Conservation (phyloP, 768 basidiomycete species). For the Mycena metata region DNA sequence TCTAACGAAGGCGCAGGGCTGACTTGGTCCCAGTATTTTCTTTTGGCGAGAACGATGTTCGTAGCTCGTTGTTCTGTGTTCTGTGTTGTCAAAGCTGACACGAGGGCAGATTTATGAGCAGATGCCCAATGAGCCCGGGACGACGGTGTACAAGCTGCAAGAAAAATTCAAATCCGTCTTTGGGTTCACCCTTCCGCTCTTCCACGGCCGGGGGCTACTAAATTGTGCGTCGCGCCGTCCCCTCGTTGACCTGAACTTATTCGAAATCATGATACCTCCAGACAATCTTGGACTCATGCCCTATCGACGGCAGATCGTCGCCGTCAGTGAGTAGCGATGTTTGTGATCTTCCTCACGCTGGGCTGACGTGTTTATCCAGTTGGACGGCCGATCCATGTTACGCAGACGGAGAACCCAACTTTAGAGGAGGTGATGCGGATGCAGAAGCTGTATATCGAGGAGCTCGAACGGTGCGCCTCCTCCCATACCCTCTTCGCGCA, state of each 20-base stretch:
- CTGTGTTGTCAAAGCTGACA: slow-evolving; percentile 5
- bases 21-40: slow-evolving; percentile 98
- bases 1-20: slow-evolving; percentile 65
- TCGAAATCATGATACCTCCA: slow-evolving; percentile 48
- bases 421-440: slow-evolving; percentile 82
- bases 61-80: slow-evolving; percentile 41
- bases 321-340: slow-evolving; percentile 81
- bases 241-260: background rate
- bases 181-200: slow-evolving; percentile 97
- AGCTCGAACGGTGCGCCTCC: slow-evolving; percentile 29
- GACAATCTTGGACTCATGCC: slow-evolving; percentile 97
- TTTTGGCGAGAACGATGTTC: slow-evolving; percentile 98
- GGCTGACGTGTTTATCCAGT: slow-evolving; percentile 59
- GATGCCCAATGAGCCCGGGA: slow-evolving; percentile 95
- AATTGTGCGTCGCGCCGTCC: slow-evolving; percentile 72
- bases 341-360: background rate
- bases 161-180: slow-evolving; percentile 93
- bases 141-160: slow-evolving; percentile 87
- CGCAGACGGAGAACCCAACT: slow-evolving; percentile 83
- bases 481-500: background rate
- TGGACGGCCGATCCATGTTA: slow-evolving; percentile 88
- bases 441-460: slow-evolving; percentile 88
- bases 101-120: slow-evolving; percentile 89
- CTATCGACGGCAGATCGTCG: slow-evolving; percentile 94
- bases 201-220: slow-evolving; percentile 94